Evolutionary conservation across 2,329 filamentous ascomycete species (phyloP).

Genomic region (Aureobasidium mangrovei): DNA sequence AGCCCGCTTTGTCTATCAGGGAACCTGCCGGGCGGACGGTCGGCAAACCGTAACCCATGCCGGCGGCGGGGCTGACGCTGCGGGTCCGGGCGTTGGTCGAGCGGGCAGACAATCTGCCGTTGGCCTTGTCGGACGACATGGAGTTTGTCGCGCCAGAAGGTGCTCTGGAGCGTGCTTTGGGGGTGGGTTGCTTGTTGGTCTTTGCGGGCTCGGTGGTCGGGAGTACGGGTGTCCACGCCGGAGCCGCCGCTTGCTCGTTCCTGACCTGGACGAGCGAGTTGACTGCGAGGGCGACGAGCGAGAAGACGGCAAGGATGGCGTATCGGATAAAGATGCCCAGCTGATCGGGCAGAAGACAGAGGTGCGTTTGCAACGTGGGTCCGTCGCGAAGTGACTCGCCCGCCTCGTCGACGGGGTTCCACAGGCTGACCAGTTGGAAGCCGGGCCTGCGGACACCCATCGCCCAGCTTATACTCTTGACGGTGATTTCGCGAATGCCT

Average conservation of each 20-base stretch:
- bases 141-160: conserved; percentile 23
- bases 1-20: conserved; percentile 36
- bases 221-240: conserved; percentile 20
- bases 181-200: not conserved
- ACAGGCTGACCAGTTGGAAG: conserved; percentile 80
- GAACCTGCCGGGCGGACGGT: conserved; percentile 24
- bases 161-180: conserved; percentile 15
- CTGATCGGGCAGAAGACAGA: conserved; percentile 86
- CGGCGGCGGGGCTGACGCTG: conserved; percentile 29
- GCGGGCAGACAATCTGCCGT: conserved; percentile 23
- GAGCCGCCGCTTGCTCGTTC: conserved; percentile 14
- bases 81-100: conserved; percentile 27
- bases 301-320: conserved; percentile 50
- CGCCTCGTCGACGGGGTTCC: conserved; percentile 69
- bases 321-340: conserved; percentile 78
- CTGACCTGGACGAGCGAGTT: conserved; percentile 32
- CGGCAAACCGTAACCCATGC: conserved; percentile 25
- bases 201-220: conserved; percentile 22
- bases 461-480: conserved; percentile 91
- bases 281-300: conserved; percentile 39
- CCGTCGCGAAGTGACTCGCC: conserved; percentile 22
- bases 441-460: conserved; percentile 89
- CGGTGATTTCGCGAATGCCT: conserved; percentile 68
- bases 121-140: conserved; percentile 22
- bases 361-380: conserved; percentile 71